Percentiles rank a stretch among this genome's conserved stretches.
Conservation (phyloP, 108 stramenopile species). For the Cylindrotheca fusiformis region DNA sequence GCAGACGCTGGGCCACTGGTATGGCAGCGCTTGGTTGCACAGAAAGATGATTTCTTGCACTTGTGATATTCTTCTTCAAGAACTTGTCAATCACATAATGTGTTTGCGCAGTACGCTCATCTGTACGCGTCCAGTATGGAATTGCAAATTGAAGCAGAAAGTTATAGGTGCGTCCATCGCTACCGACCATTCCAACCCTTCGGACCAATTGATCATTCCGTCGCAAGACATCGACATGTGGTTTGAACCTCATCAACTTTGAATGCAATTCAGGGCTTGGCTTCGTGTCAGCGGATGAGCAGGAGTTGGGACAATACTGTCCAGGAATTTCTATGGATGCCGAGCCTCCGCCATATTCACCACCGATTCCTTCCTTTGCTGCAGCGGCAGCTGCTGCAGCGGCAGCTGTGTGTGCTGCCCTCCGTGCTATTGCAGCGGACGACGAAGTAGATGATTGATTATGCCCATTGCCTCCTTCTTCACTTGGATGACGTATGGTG, state of each 20-base stretch:
- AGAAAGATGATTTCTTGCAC: conserved; percentile 57
- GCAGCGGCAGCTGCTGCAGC: conserved; percentile 58
- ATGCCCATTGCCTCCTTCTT: conserved; percentile 16
- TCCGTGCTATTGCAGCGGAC: conserved; percentile 57
- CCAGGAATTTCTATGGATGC: conserved; percentile 86
- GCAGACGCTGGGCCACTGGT: conserved; percentile 81
- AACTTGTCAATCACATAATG: conserved; percentile 65
- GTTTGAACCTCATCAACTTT: conserved; percentile 71
- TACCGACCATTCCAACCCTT: conserved; percentile 78
- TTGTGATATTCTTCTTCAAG: conserved; percentile 48
- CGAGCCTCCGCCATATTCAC: conserved; percentile 76
- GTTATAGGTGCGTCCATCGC: conserved; percentile 69
- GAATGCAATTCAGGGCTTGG: conserved; percentile 84
- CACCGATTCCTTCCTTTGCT: conserved; percentile 66
- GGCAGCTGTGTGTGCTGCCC: conserved; percentile 66
- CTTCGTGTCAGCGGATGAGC: conserved; percentile 47
- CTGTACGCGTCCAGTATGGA: conserved; percentile 83
- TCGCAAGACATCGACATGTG: conserved; percentile 47
- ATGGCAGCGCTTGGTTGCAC: conserved; percentile 74
- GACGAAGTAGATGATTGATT: conserved; percentile 38
- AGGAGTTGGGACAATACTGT: conserved; percentile 71
- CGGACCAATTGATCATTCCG: conserved; percentile 72
- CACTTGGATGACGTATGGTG: conserved; percentile 17
- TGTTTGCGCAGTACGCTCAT: conserved; percentile 78
- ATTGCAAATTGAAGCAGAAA: conserved; percentile 82